Conservation (phyloP, 352 stramenopile genomes). For the Phytophthora pistaciae region DNA sequence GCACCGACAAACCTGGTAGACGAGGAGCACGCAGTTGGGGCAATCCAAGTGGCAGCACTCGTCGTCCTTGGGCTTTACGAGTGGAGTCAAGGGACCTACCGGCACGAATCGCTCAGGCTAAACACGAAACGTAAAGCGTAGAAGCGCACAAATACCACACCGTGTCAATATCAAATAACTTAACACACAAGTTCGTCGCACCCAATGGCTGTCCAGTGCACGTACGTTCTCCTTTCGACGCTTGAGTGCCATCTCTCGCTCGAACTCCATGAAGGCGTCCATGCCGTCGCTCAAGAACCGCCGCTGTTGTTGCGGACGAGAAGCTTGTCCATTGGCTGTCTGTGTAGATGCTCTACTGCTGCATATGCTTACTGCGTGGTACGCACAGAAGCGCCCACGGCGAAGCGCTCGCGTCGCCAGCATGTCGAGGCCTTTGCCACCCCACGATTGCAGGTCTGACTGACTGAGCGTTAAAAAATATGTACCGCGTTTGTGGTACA, state of each 20-base stretch:
- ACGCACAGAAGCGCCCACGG: conserved; percentile 26
- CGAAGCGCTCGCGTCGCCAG: conserved; percentile 30
- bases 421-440: conserved; percentile 24
- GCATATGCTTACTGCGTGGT: conserved; percentile 9
- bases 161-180: background rate
- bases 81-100: conserved; percentile 52
- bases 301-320: conserved; percentile 28
- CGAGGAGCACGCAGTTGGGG: conserved; percentile 87
- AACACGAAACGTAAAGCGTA: background rate
- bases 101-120: conserved; percentile 33
- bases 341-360: background rate
- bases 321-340: background rate
- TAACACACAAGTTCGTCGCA: background rate
- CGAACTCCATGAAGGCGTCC: conserved; percentile 89
- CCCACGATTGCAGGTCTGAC: conserved; percentile 23
- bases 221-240: conserved; percentile 49
- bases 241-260: conserved; percentile 84
- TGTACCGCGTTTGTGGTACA: conserved; percentile 31
- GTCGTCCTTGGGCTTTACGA: conserved; percentile 74
- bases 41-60: conserved; percentile 89
- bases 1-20: conserved; percentile 74
- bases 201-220: background rate
- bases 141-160: background rate
- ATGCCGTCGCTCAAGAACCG: conserved; percentile 53
- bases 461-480: background rate